Evolutionary conservation across 169 alveolate genomes (phyloP).

Genomic region (Eimeria maxima): DNA sequence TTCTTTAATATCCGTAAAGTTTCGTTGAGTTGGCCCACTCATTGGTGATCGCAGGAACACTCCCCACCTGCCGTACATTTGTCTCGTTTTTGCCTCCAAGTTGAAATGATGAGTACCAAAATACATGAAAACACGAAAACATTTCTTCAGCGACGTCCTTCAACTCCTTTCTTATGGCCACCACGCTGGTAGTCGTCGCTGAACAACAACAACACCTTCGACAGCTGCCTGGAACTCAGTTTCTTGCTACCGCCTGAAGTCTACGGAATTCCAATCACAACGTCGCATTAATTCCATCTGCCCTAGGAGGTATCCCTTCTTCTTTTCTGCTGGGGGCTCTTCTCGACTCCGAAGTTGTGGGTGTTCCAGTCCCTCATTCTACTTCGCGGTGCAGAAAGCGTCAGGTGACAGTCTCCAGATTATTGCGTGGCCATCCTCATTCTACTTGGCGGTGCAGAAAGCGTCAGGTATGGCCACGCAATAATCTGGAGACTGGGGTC

Average conservation of each 20-base stretch:
- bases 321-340: neutral
- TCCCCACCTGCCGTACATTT: neutral
- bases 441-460: neutral
- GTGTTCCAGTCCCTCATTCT: no score
- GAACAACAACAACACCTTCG: neutral
- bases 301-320: neutral
- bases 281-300: neutral
- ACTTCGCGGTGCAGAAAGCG: no score
- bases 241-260: neutral
- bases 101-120: neutral
- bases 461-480: neutral
- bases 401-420: neutral
- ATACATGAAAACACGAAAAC: neutral
- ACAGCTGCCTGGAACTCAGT: neutral
- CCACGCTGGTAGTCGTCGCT: neutral
- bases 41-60: neutral
- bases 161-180: neutral
- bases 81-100: neutral
- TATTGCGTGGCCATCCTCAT: neutral
- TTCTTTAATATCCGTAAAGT: neutral
- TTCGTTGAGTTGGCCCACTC: neutral
- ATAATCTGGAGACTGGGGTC: neutral
- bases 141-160: neutral
- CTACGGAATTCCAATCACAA: neutral
- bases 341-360: neutral